These are phyloP conservation scores for Bauhinia variegata DNA, from an alignment of 306 rosid genomes.

Conservation along the genomic window DNA sequence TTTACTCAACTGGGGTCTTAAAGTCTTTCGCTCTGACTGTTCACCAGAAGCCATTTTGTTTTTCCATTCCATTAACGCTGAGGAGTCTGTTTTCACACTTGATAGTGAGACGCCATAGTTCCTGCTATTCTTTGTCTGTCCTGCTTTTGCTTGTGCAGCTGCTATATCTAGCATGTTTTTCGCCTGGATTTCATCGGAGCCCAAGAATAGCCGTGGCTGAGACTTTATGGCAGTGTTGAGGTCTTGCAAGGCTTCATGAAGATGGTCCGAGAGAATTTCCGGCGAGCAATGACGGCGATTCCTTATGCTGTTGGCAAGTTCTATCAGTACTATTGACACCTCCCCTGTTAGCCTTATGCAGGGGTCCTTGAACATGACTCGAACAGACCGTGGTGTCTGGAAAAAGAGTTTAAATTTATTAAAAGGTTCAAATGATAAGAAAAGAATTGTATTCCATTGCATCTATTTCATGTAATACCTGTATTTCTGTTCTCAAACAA, in stretches of 20 bases:
- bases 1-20: constrained; percentile 83
- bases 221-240: constrained; percentile 85
- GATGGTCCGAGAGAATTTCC: constrained; percentile 89
- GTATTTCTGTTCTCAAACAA: constrained; percentile 85
- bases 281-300: constrained; percentile 87
- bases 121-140: constrained; percentile 45
- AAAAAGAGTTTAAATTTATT: background rate
- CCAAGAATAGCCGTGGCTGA: constrained; percentile 94
- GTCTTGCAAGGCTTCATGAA: constrained; percentile 85
- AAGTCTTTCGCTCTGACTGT: constrained; percentile 52
- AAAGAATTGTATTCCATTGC: background rate
- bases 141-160: constrained; percentile 65
- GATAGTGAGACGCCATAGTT: constrained; percentile 53
- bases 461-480: constrained; percentile 48
- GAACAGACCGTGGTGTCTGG: constrained; percentile 76
- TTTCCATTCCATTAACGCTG: constrained; percentile 77
- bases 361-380: constrained; percentile 87
- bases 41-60: constrained; percentile 46
- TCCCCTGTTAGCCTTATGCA: constrained; percentile 70
- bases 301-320: constrained; percentile 78
- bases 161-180: constrained; percentile 70
- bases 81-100: constrained; percentile 83
- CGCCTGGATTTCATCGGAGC: constrained; percentile 61
- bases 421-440: background rate
- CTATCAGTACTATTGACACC: constrained; percentile 76